These are phyloP conservation scores for Backusella parvicylindrica DNA, from an alignment of 192 early-diverging fungal genomes.

Conservation along the genomic window DNA sequence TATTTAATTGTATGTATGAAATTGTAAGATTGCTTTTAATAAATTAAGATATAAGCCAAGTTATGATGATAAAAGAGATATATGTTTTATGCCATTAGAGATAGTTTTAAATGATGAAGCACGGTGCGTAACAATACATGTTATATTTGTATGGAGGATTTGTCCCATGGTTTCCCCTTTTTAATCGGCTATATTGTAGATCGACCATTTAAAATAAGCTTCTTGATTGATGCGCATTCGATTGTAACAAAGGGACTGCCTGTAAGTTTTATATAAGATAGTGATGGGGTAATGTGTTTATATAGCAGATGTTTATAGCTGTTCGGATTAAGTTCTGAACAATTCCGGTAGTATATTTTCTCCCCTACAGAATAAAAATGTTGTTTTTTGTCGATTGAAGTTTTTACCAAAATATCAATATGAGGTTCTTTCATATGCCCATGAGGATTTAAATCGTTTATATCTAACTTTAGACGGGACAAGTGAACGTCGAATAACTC, in stretches of 20 bases:
- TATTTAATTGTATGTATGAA: background rate
- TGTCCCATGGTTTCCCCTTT: background rate
- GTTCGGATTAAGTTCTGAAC: background rate
- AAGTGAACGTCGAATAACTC: background rate
- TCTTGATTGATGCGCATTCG: background rate
- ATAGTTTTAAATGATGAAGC: background rate
- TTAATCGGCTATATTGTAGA: background rate
- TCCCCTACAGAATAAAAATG: background rate
- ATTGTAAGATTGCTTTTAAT: background rate
- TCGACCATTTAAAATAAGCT: background rate
- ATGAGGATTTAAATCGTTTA: background rate
- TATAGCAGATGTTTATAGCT: background rate
- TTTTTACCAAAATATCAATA: background rate
- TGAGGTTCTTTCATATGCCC: background rate
- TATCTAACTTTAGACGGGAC: background rate
- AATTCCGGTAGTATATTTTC: background rate
- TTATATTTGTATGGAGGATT: no score
- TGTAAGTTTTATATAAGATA: background rate
- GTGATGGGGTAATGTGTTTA: background rate
- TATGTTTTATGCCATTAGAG: background rate
- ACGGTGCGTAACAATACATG: background rate
- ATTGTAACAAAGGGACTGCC: background rate
- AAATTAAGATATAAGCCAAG: background rate
- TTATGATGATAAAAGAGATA: background rate
- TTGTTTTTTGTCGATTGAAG: background rate